These are phyloP conservation scores for Hypoxylon sp. DNA, from an alignment of 2,329 filamentous ascomycete species.

Conservation along the genomic window DNA sequence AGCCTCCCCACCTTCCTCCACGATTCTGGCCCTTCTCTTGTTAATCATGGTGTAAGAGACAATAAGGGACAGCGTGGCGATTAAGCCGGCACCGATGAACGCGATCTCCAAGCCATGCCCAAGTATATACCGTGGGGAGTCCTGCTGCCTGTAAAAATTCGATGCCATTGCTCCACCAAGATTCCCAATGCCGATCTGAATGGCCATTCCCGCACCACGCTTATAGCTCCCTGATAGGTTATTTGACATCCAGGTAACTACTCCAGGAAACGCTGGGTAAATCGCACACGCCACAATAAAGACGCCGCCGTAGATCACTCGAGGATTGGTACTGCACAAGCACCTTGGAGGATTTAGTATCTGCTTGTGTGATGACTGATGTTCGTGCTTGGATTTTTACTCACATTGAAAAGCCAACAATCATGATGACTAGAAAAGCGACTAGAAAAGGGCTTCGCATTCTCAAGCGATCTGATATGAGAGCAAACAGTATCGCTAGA, in stretches of 20 bases:
- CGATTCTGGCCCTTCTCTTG: slow-evolving; percentile 59
- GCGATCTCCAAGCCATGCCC: slow-evolving; percentile 61
- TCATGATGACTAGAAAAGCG: slow-evolving; percentile 60
- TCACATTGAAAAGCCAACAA: slow-evolving; percentile 65
- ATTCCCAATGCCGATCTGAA: slow-evolving; percentile 70
- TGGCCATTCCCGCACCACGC: slow-evolving; percentile 68
- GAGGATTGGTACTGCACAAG: slow-evolving; percentile 64
- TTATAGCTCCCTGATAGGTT: slow-evolving; percentile 76
- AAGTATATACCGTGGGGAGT: slow-evolving; percentile 58
- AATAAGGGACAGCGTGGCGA: slow-evolving; percentile 55
- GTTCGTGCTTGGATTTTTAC: slow-evolving; percentile 15
- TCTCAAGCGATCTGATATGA: slow-evolving; percentile 62
- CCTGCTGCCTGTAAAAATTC: slow-evolving; percentile 71
- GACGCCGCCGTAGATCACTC: slow-evolving; percentile 75
- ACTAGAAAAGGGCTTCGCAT: slow-evolving; percentile 66
- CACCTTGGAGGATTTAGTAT: slow-evolving; percentile 57
- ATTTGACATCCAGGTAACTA: slow-evolving; percentile 81
- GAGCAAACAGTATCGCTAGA: slow-evolving; percentile 62
- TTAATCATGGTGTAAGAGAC: slow-evolving; percentile 67
- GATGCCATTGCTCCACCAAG: slow-evolving; percentile 71
- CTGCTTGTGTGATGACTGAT: neutral
- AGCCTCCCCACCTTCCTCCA: slow-evolving; percentile 55
- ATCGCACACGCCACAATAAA: slow-evolving; percentile 82
- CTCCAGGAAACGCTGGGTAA: slow-evolving; percentile 81
- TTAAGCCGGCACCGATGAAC: slow-evolving; percentile 57